Conservation (phyloP, 1,139 yeast species). For the Meyerozyma smithsonii region DNA sequence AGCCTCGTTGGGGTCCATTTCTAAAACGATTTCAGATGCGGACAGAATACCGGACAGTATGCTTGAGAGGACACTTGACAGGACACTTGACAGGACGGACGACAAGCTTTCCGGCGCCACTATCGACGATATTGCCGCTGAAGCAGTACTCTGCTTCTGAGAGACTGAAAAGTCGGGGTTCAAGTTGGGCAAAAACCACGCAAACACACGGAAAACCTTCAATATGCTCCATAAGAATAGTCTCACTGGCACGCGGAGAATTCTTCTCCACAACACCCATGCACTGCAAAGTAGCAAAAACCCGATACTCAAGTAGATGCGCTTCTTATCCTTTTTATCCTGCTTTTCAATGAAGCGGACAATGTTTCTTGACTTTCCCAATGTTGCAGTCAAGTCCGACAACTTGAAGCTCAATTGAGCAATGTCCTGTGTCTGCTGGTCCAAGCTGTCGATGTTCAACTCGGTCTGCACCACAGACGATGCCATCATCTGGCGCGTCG, state of each 20-base stretch:
- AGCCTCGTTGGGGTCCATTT: neutral
- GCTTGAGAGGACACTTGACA: neutral
- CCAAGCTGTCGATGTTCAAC: constrained; percentile 55
- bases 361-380: constrained; percentile 50
- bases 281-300: constrained; percentile 51
- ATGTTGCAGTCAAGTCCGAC: constrained; percentile 34
- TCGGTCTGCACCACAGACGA: constrained; percentile 57
- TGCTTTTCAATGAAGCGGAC: constrained; percentile 66
- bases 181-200: constrained; percentile 9
- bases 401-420: constrained; percentile 46
- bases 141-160: neutral
- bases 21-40: neutral
- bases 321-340: constrained; percentile 55
- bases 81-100: neutral
- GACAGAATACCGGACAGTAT: neutral
- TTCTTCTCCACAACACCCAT: constrained; percentile 65
- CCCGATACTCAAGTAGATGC: constrained; percentile 55
- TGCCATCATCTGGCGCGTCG: constrained; percentile 51
- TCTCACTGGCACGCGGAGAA: constrained; percentile 52
- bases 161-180: neutral
- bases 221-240: constrained; percentile 56
- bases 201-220: constrained; percentile 40
- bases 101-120: neutral
- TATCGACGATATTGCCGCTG: neutral
- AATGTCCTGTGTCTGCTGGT: constrained; percentile 53